Evolutionary conservation across 306 rosid genomes (phyloP), one percentile per base, ranked within the genome.

Genomic region (Prunus kanzakura): DNA sequence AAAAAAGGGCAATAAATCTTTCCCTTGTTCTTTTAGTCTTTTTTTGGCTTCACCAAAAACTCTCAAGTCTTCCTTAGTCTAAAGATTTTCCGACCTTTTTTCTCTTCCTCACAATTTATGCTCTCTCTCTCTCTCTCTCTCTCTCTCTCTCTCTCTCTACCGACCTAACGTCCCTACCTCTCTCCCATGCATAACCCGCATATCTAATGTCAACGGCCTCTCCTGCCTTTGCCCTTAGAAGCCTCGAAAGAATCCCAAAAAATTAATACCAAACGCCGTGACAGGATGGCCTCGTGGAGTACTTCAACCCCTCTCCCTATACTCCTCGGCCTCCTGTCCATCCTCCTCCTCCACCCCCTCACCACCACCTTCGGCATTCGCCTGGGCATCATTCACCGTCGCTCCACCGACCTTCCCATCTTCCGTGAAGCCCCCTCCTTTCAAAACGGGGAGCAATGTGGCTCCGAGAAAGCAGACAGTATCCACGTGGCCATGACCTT

Each of bases 401-500:
- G 69, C 64, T 70, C 81, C 2, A 13, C 71, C 0, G 76, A 60
- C 47, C 80, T 82, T 29, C 90, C 91, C 7, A 11, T 51, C 30
- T 91, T 91, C 80, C 84, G 78, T 0, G 93, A 91, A 77, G 96
- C 90, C n/a, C 93, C 93, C 0, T 91, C 92, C 10, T 89, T 87
- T 63, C 81, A 88, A 2, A 91, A 91, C 2, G 87, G 90, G 5
- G 32, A 82, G 3, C 84, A 85, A 64, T 91, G 89, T 23, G 83
- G 83, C 5, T 79, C 83, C 56, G 9, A 43, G 0, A 71, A 23
- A 7, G 25, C 74, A 1, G 71, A 85, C n/a, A 54, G 19, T 3
- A 87, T 89, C 54, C 87, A 91, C 9, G 90, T 91, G 0, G 84
- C 89, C 57, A 91, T 91, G 96, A 91, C 93, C 67, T 86, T 91